Evolutionary conservation across 345 rosid species (phyloP).

Genomic region (Eucalyptus regnans): DNA sequence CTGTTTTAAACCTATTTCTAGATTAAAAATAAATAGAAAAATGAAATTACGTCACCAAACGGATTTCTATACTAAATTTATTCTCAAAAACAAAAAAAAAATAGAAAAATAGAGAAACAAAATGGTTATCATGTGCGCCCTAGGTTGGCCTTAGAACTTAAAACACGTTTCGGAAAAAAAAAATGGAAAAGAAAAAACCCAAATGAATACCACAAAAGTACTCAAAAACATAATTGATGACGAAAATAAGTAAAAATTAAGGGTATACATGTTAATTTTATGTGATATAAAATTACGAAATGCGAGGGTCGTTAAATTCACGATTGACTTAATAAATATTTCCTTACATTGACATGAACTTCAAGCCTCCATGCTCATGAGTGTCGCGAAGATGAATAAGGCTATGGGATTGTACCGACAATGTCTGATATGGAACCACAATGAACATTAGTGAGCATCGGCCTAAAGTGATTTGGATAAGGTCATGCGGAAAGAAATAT

Average conservation of each 20-base stretch:
- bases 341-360: neutral
- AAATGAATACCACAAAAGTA: neutral
- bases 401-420: neutral
- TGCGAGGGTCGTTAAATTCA: neutral
- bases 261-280: neutral
- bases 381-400: neutral
- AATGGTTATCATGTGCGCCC: no score
- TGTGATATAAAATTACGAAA: no score
- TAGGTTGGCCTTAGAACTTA: neutral
- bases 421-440: neutral
- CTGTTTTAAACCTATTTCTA: no score
- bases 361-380: neutral
- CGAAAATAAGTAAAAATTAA: neutral
- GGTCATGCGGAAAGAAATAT: neutral
- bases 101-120: fast-evolving
- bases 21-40: no score
- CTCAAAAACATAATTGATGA: neutral
- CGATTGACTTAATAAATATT: neutral
- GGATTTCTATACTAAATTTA: fast-evolving
- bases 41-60: no score
- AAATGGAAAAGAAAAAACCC: neutral
- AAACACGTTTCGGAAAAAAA: neutral
- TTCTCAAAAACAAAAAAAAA: fast-evolving
- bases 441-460: neutral
- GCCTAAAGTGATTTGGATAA: neutral